phyloP scores from a whole-genome alignment of 768 basidiomycete genomes.

The Mycena rosella region DNA sequence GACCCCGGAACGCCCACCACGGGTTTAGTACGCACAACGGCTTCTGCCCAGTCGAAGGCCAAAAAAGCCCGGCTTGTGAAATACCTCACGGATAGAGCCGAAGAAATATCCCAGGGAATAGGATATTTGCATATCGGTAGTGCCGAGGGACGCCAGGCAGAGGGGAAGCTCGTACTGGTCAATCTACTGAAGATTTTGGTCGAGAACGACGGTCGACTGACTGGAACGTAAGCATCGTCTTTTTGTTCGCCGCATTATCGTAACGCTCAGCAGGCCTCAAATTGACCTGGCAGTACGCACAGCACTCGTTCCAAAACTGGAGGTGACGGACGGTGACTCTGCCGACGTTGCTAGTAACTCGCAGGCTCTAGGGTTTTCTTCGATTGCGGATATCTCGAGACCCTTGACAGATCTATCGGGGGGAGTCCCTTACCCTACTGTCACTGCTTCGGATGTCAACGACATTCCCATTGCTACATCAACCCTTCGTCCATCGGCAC shows the following conservation, averaged over 20 bases:
- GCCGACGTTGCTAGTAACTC: conserved; percentile 23
- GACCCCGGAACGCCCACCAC: conserved; percentile 77
- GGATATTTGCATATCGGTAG: conserved; percentile 72
- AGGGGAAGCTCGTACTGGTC: conserved; percentile 82
- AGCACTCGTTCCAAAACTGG: conserved; percentile 75
- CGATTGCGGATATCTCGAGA: conserved; percentile 48
- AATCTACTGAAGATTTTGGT: conserved; percentile 84
- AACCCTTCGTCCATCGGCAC: conserved; percentile 68
- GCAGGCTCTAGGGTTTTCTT: conserved; percentile 45
- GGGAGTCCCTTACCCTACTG: conserved; percentile 38
- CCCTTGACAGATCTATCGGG: conserved; percentile 37
- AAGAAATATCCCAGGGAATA: conserved; percentile 83
- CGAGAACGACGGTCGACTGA: conserved; percentile 89
- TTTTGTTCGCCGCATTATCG: conserved; percentile 11
- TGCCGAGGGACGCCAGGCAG: conserved; percentile 68
- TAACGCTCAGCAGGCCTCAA: conserved; percentile 55
- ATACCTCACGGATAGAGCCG: conserved; percentile 81
- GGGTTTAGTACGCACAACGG: conserved; percentile 74
- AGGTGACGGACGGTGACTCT: conserved; percentile 43
- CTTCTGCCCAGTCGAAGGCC: conserved; percentile 75
- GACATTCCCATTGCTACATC: conserved; percentile 71
- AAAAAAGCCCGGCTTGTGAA: conserved; percentile 85
- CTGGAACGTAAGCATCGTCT: conserved; percentile 77
- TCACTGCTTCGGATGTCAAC: conserved; percentile 45
- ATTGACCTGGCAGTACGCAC: conserved; percentile 81